Percentiles rank a stretch among this genome's conserved stretches.
Conservation (phyloP, 2,329 filamentous ascomycete genomes). For the Paracoccidioides brasiliensis region DNA sequence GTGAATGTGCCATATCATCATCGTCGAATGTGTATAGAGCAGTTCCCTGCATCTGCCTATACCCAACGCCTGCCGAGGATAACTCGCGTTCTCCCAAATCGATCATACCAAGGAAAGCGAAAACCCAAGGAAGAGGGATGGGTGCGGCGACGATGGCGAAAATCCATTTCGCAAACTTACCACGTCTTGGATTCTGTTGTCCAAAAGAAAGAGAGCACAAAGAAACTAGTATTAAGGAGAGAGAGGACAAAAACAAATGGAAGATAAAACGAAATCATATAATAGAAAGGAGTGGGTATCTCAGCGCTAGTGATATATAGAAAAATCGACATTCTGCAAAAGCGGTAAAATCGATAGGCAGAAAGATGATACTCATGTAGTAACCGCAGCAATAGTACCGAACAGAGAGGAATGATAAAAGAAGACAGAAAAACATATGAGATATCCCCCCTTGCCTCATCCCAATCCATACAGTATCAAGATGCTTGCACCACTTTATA, state of each 20-base stretch:
- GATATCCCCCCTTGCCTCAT: too few relatives aligned
- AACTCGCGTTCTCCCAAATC: too few relatives aligned
- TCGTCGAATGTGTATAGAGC: too few relatives aligned
- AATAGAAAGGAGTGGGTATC: constrained; percentile 3
- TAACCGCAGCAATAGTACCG: too few relatives aligned
- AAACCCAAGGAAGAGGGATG: neutral
- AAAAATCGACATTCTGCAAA: neutral
- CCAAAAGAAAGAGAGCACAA: neutral
- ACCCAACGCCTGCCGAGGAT: neutral
- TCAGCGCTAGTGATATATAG: neutral
- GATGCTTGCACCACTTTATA: too few relatives aligned
- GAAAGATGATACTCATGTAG: neutral
- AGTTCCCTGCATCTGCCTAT: too few relatives aligned
- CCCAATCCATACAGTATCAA: too few relatives aligned
- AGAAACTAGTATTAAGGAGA: neutral
- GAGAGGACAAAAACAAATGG: neutral
- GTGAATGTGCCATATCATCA: too few relatives aligned
- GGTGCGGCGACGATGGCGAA: neutral
- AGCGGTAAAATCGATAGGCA: neutral
- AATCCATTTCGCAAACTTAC: neutral
- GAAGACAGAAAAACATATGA: too few relatives aligned
- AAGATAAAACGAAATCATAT: neutral
- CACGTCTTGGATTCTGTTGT: neutral
- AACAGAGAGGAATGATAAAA: too few relatives aligned
- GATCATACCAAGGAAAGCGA: neutral